phyloP scores from a whole-genome alignment of 2,329 filamentous ascomycete genomes.

The Alternaria arborescens region DNA sequence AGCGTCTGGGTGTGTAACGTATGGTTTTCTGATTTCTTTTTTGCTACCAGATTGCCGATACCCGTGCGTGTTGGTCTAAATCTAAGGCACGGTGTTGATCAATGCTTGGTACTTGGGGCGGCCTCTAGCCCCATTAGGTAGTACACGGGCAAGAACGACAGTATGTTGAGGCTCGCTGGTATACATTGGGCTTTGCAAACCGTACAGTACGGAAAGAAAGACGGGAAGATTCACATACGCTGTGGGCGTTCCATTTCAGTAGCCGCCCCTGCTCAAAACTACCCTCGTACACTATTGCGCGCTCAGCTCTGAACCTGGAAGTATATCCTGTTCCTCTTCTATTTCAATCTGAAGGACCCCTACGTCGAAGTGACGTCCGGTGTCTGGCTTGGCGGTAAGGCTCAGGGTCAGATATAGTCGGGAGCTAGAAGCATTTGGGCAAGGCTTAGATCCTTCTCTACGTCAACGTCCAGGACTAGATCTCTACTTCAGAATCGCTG shows the following conservation, averaged over 20 bases:
- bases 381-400: not conserved
- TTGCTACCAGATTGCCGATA: slow-evolving; percentile 5
- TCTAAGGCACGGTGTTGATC: slow-evolving; percentile 6
- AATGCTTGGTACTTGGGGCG: not conserved
- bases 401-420: not conserved
- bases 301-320: no score
- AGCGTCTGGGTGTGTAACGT: not conserved
- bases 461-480: not conserved
- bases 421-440: not conserved
- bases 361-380: slow-evolving; percentile 1
- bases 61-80: not conserved
- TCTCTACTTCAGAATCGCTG: not conserved
- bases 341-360: not conserved
- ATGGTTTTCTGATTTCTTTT: not conserved
- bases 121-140: not conserved
- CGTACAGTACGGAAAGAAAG: not conserved
- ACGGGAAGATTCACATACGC: not conserved
- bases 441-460: not conserved
- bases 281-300: not conserved
- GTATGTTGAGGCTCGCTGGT: not conserved
- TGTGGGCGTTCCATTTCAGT: not conserved
- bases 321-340: not conserved
- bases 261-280: not conserved
- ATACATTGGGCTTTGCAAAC: not conserved
- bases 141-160: not conserved